Evolutionary conservation across 2,329 filamentous ascomycete genomes (phyloP).

Genomic region (Xylaria sp.): DNA sequence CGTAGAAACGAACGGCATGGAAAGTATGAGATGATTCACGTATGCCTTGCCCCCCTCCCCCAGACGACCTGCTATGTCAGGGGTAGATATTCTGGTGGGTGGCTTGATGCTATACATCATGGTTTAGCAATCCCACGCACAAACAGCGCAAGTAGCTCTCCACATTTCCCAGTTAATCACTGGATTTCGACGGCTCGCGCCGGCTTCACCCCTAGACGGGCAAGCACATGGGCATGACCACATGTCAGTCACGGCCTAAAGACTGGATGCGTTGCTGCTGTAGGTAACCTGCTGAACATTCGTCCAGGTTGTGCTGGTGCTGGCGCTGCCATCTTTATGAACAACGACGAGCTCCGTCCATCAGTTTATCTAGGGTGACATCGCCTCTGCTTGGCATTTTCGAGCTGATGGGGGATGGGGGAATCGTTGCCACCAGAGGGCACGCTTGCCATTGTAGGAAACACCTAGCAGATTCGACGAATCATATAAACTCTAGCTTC

Average conservation of each 20-base stretch:
- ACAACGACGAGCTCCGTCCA: too few relatives aligned
- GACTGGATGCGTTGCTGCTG: too few relatives aligned
- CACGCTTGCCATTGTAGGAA: too few relatives aligned
- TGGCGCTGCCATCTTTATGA: too few relatives aligned
- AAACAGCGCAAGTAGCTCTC: constrained; percentile 19
- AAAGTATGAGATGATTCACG: constrained; percentile 12
- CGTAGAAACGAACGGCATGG: neutral
- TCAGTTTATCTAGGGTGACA: too few relatives aligned
- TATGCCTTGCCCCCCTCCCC: constrained; percentile 1
- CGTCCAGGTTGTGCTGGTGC: too few relatives aligned
- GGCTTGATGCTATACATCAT: neutral
- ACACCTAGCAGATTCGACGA: neutral
- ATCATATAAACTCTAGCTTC: constrained; percentile 3
- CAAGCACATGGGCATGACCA: neutral
- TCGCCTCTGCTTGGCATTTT: too few relatives aligned
- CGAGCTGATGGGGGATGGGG: neutral
- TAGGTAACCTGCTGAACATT: too few relatives aligned
- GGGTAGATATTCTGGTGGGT: constrained; percentile 1
- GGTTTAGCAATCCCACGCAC: constrained; percentile 14
- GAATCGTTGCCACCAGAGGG: neutral
- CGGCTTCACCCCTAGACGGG: neutral
- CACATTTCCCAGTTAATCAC: constrained; percentile 7
- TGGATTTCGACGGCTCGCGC: constrained; percentile 18
- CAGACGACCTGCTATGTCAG: constrained; percentile 4
- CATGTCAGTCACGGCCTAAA: too few relatives aligned